phyloP scores from a whole-genome alignment of 2,329 filamentous ascomycete species.

The Aspergillus floridensis region DNA sequence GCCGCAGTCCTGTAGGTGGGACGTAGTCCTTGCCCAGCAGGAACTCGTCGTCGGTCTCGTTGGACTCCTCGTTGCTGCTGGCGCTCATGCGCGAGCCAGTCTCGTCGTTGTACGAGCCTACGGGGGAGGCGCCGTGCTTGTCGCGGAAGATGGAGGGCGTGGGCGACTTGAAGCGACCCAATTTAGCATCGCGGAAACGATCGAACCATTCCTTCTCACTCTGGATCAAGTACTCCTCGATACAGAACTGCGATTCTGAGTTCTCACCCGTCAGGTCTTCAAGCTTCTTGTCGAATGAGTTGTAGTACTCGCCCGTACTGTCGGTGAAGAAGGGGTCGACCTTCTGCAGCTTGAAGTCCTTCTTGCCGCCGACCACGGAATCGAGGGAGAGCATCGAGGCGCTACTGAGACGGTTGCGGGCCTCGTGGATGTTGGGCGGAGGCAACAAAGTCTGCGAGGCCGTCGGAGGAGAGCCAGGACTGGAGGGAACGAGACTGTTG shows the following conservation, averaged over 20 bases:
- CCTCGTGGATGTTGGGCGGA: slow-evolving; percentile 15
- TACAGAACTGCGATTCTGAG: slow-evolving; percentile 58
- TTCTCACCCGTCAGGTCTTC: slow-evolving; percentile 55
- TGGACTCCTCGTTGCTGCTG: slow-evolving; percentile 24
- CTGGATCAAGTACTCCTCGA: slow-evolving; percentile 63
- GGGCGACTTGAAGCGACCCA: slow-evolving; percentile 48
- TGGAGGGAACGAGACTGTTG: neutral
- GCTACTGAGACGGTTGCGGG: slow-evolving; percentile 33
- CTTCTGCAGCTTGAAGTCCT: slow-evolving; percentile 61
- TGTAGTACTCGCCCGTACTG: slow-evolving; percentile 59
- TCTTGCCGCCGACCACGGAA: slow-evolving; percentile 58
- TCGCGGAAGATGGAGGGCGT: slow-evolving; percentile 29
- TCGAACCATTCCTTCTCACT: slow-evolving; percentile 67
- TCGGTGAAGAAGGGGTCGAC: slow-evolving; percentile 67
- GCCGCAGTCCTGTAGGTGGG: slow-evolving; percentile 54
- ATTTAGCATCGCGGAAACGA: slow-evolving; percentile 56
- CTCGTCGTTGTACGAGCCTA: slow-evolving; percentile 41
- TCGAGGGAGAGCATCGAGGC: slow-evolving; percentile 53
- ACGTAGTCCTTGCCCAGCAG: slow-evolving; percentile 54
- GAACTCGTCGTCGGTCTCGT: slow-evolving; percentile 50
- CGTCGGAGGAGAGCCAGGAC: neutral
- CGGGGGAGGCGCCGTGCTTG: slow-evolving; percentile 34
- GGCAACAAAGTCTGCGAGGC: neutral
- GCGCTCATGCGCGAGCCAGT: slow-evolving; percentile 28
- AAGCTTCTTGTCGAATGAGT: slow-evolving; percentile 57